Evolutionary conservation across 1,139 yeast genomes (phyloP).

Genomic region (Casaregolazyma lundiana): DNA sequence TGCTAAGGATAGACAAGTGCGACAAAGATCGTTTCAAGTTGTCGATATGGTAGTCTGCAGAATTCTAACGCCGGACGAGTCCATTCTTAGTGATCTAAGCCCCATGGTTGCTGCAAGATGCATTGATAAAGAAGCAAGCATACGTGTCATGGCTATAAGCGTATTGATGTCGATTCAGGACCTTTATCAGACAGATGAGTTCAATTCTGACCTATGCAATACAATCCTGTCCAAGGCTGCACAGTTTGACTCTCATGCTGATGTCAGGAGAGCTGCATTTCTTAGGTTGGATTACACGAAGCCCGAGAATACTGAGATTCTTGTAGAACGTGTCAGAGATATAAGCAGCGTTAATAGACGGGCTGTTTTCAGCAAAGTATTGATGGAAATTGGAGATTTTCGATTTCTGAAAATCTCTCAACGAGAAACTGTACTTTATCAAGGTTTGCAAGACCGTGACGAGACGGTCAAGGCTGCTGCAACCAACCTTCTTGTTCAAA

Average conservation of each 20-base stretch:
- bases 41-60: slow-evolving; percentile 69
- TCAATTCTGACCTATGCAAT: slow-evolving; percentile 25
- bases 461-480: slow-evolving; percentile 69
- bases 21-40: slow-evolving; percentile 77
- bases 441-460: slow-evolving; percentile 91
- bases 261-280: slow-evolving; percentile 82
- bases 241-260: slow-evolving; percentile 79
- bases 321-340: slow-evolving; percentile 83
- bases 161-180: slow-evolving; percentile 78
- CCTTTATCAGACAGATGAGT: slow-evolving; percentile 40
- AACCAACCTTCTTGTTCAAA: slow-evolving; percentile 57
- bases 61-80: slow-evolving; percentile 72
- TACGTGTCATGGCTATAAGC: slow-evolving; percentile 77
- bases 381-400: slow-evolving; percentile 67
- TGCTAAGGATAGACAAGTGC: slow-evolving; percentile 69
- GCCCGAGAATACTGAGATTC: slow-evolving; percentile 14
- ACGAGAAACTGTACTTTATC: slow-evolving; percentile 62
- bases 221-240: slow-evolving; percentile 51
- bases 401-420: slow-evolving; percentile 53
- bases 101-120: slow-evolving; percentile 60
- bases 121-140: slow-evolving; percentile 72
- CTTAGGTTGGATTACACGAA: slow-evolving; percentile 56
- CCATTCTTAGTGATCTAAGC: slow-evolving; percentile 58
- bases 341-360: slow-evolving; percentile 66
- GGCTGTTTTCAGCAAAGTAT: slow-evolving; percentile 61